Base-by-base conservation (phyloP, 768 basidiomycete species). In the Panaeolus cyanescens region DNA sequence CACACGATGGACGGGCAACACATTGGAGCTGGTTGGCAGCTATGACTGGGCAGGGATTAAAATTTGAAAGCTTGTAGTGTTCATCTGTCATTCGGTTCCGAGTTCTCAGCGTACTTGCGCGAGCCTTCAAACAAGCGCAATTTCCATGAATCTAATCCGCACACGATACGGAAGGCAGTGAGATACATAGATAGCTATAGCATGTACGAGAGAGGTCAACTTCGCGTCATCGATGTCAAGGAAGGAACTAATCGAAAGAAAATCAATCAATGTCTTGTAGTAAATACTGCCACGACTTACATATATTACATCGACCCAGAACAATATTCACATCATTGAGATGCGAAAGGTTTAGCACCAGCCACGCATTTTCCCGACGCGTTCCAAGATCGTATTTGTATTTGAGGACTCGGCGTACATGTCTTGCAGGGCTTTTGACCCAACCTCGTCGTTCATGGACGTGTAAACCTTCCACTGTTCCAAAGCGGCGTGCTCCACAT, bases 401-500 rank as follows among this genome's bases (percentile, higher is more conserved):
- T 50, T 50, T 28, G 64, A 62, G 15, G 66, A 61, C 39, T 55
- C 62, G 45, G 60, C 59, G 33, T 65, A 65, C 10, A 64, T 70
- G 39, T 76, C 74, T 13, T 53, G 64, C 17, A 77, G 54, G 54
- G 65, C 72, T 59, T 70, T 75, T 56, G 65, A 74, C 4, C 80
- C 79, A 53, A 79, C 79, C 39, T 79, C 78, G 54, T 90, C 85
- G 42, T 85, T 85, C 76, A 90, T 73, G 34, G 84, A 86, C n/a
- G 82, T 79, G 57, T 79, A 87, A 55, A 84, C 83, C 71, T 84
- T 87, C 96, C 96, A 98, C 68, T 77, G 79, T 64, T 90, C 90
- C 45, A 99, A 76, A 34, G 89, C 90, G 6, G 85, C 85, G 68
- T 83, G 89, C 65, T 96, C 94, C 5, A 96, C 94, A 68, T 96